phyloP scores from a whole-genome alignment of 768 basidiomycete species.

The Pulveroboletus ravenelii region DNA sequence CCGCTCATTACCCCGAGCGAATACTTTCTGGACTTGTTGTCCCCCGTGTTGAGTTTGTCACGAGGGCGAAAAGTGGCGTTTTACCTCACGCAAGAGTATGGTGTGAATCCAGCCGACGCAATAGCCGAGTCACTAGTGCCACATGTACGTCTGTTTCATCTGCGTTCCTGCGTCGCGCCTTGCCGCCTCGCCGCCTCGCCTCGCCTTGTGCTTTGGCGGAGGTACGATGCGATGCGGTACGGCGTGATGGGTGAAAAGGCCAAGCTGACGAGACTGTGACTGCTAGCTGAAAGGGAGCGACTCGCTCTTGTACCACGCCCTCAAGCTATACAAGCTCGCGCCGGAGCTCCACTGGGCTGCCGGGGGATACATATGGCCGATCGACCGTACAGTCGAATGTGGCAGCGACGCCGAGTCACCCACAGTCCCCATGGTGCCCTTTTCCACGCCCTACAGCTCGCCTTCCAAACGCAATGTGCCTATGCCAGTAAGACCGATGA shows the following conservation, averaged over 20 bases:
- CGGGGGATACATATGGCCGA: slow-evolving; percentile 78
- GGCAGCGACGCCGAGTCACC: slow-evolving; percentile 40
- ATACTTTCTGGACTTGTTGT: slow-evolving; percentile 64
- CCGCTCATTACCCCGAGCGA: slow-evolving; percentile 72
- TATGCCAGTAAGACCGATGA: slow-evolving; percentile 39
- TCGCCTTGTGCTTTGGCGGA: slow-evolving; percentile 4
- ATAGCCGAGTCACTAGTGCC: slow-evolving; percentile 70
- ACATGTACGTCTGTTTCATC: slow-evolving; percentile 42
- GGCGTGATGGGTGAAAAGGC: slow-evolving; percentile 9
- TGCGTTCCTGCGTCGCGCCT: slow-evolving; percentile 9
- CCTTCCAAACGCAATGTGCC: slow-evolving; percentile 27
- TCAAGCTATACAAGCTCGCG: slow-evolving; percentile 69
- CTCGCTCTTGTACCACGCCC: slow-evolving; percentile 66
- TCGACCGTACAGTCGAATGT: slow-evolving; percentile 64
- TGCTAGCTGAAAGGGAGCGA: slow-evolving; percentile 75
- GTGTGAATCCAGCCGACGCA: slow-evolving; percentile 62
- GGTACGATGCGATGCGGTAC: not conserved
- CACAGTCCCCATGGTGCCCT: slow-evolving; percentile 21
- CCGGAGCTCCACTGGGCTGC: slow-evolving; percentile 80
- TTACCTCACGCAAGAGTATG: slow-evolving; percentile 64
- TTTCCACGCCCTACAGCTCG: slow-evolving; percentile 20
- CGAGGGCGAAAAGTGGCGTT: slow-evolving; percentile 72
- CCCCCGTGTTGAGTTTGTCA: slow-evolving; percentile 66
- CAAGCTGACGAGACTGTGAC: slow-evolving; percentile 10
- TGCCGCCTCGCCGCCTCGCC: not conserved